Evolutionary conservation across 2,329 filamentous ascomycete species (phyloP).

Genomic region (Leptographium galeiforme): DNA sequence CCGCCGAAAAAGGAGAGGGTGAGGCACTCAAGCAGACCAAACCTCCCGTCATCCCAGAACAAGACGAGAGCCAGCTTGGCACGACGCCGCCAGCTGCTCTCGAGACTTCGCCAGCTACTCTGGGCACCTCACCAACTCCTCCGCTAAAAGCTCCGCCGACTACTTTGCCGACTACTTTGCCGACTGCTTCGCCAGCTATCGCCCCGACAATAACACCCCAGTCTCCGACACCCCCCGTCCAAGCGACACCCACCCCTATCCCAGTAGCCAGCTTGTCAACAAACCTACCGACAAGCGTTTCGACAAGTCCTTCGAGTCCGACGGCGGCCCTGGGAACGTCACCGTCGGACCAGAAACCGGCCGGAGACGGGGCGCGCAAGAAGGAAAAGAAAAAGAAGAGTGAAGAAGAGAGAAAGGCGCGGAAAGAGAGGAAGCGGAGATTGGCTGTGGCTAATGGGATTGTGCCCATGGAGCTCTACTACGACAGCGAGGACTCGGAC

Average conservation of each 20-base stretch:
- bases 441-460: conserved; percentile 79
- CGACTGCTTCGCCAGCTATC: not conserved
- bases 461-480: conserved; percentile 69
- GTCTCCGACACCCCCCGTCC: not conserved
- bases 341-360: not conserved
- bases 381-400: conserved; percentile 95
- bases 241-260: no score
- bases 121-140: no score
- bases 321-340: not conserved
- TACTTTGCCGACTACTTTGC: not conserved
- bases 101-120: no score
- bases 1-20: conserved; percentile 59
- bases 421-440: conserved; percentile 76
- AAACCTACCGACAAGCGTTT: no score
- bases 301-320: not conserved
- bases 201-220: not conserved
- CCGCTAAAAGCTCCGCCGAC: not conserved
- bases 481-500: conserved; percentile 49
- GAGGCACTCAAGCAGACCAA: conserved; percentile 58
- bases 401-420: conserved; percentile 81
- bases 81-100: not conserved
- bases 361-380: conserved; percentile 45
- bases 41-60: conserved; percentile 17
- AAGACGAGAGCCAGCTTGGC: conserved; percentile 37
- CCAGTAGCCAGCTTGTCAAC: no score